These are phyloP conservation scores for Penicillium waksmanii DNA, from an alignment of 495 filamentous ascomycete genomes.

Conservation along the genomic window DNA sequence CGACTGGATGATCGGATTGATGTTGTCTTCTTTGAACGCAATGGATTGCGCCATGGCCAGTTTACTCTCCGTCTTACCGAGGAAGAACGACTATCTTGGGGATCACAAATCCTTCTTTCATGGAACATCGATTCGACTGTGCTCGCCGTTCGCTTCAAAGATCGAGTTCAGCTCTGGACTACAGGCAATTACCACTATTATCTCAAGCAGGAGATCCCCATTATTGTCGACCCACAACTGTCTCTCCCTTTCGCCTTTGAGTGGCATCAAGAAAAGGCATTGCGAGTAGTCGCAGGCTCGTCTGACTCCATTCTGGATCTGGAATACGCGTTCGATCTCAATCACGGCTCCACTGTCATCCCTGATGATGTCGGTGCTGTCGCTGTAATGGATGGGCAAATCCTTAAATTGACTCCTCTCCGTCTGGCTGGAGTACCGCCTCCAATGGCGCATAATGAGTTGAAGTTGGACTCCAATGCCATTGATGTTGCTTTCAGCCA, in stretches of 20 bases:
- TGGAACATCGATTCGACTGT: constrained; percentile 95
- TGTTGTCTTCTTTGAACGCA: constrained; percentile 95
- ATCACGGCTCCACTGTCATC: constrained; percentile 65
- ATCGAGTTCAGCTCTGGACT: constrained; percentile 91
- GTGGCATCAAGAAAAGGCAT: constrained; percentile 87
- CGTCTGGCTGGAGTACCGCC: constrained; percentile 84
- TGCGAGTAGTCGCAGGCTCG: constrained; percentile 61
- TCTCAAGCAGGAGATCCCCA: constrained; percentile 85
- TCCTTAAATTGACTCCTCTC: constrained; percentile 83
- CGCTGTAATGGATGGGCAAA: constrained; percentile 83
- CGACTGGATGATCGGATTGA: constrained; percentile 68
- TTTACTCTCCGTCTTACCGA: constrained; percentile 73
- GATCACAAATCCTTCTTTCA: constrained; percentile 62
- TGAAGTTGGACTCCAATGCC: constrained; percentile 62
- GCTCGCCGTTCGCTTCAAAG: constrained; percentile 74
- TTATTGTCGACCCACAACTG: constrained; percentile 32
- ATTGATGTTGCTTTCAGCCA: constrained; percentile 76
- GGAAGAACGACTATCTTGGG: constrained; percentile 58
- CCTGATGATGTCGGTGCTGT: constrained; percentile 82
- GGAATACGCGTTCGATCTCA: constrained; percentile 72
- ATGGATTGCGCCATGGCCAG: constrained; percentile 91
- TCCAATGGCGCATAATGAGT: constrained; percentile 84
- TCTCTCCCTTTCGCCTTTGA: constrained; percentile 44
- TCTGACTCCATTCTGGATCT: constrained; percentile 55
- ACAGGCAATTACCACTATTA: constrained; percentile 98